Evolutionary conservation across 169 alveolate species (phyloP).

Genomic region (Plasmodium blacklocki): DNA sequence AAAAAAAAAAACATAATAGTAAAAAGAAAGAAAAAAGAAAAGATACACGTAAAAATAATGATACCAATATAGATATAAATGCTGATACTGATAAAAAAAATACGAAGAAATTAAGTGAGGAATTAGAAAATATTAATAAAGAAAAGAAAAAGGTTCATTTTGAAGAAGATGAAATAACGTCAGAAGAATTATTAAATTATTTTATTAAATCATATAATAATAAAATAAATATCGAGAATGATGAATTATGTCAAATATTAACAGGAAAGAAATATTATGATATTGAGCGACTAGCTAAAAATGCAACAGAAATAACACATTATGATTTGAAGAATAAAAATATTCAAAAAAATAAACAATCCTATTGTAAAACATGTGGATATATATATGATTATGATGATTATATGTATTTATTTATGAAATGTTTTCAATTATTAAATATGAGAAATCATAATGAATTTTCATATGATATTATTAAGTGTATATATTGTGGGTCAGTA

Average conservation of each 20-base stretch:
- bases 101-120: not conserved
- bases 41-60: not conserved
- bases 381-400: slow-evolving; percentile 72
- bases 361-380: slow-evolving; percentile 62
- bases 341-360: slow-evolving; percentile 55
- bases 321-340: slow-evolving; percentile 22
- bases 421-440: slow-evolving; percentile 14
- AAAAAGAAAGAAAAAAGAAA: slow-evolving; percentile 1
- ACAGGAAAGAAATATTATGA: slow-evolving; percentile 71
- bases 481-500: slow-evolving; percentile 56
- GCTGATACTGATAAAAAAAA: not conserved
- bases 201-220: slow-evolving; percentile 15
- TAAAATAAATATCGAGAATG: slow-evolving; percentile 67
- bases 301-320: slow-evolving; percentile 48
- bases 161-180: slow-evolving; percentile 16
- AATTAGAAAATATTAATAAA: slow-evolving; percentile 5
- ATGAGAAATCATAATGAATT: not conserved
- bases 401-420: slow-evolving; percentile 55
- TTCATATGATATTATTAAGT: slow-evolving; percentile 34
- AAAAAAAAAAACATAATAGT: not conserved
- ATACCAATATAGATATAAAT: not conserved
- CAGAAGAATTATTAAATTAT: slow-evolving; percentile 48
- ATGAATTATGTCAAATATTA: slow-evolving; percentile 68
- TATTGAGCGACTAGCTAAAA: slow-evolving; percentile 57
- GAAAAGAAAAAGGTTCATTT: slow-evolving; percentile 46